Evolutionary conservation across 1,284 basidiomycete species (phyloP).

Genomic region (Sutorius eximius): DNA sequence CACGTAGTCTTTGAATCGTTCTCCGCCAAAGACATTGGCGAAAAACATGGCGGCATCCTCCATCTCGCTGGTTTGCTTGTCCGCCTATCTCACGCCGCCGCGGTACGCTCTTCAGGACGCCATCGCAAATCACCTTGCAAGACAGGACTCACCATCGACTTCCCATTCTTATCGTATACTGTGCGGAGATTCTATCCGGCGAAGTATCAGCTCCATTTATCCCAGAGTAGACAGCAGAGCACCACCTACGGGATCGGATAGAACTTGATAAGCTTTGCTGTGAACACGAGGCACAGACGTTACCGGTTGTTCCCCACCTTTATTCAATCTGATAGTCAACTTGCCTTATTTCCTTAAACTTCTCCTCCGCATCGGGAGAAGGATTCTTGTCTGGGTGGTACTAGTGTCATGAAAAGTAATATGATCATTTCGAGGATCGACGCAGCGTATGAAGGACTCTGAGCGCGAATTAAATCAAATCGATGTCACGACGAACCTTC

Average conservation of each 20-base stretch:
- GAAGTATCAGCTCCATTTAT: slow-evolving; percentile 20
- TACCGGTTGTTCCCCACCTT: slow-evolving; percentile 24
- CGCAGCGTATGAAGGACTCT: neutral
- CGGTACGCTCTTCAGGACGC: neutral
- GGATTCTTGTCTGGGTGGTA: slow-evolving; percentile 95
- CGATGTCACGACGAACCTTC: slow-evolving; percentile 56
- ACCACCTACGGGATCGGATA: slow-evolving; percentile 73
- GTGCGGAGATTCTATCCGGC: slow-evolving; percentile 72
- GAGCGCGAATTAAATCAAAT: neutral
- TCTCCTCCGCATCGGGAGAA: slow-evolving; percentile 83
- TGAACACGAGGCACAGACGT: slow-evolving; percentile 22
- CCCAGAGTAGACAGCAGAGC: slow-evolving; percentile 17
- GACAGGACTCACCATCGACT: slow-evolving; percentile 63
- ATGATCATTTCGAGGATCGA: neutral
- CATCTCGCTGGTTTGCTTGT: slow-evolving; percentile 72
- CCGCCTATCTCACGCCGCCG: slow-evolving; percentile 43
- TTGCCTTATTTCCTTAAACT: slow-evolving; percentile 92
- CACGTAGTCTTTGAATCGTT: slow-evolving; percentile 83
- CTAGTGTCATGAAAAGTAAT: slow-evolving; percentile 39
- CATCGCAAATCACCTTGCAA: slow-evolving; percentile 7
- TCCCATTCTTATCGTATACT: slow-evolving; percentile 95
- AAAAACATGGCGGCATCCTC: slow-evolving; percentile 91
- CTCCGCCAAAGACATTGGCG: slow-evolving; percentile 89
- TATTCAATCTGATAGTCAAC: slow-evolving; percentile 25
- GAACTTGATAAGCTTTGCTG: slow-evolving; percentile 89